Conservation (phyloP, 2,329 filamentous ascomycete species). For the Grosmannia serpens region DNA sequence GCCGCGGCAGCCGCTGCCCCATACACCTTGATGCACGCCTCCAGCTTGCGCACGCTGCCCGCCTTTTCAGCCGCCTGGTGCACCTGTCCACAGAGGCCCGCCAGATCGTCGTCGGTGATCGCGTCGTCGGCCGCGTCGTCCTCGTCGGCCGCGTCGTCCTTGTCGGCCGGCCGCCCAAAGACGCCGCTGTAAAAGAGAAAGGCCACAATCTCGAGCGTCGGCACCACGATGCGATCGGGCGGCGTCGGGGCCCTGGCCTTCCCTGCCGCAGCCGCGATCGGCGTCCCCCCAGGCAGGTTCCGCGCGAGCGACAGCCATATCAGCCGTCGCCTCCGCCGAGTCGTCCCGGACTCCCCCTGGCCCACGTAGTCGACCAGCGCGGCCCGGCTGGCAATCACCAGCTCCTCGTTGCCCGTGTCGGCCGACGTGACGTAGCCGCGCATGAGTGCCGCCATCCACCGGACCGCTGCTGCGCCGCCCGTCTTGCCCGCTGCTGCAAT, state of each 20-base stretch:
- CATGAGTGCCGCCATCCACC: conserved; percentile 43
- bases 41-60: conserved; percentile 68
- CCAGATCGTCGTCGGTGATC: conserved; percentile 29
- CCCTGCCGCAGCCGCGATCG: background rate
- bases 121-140: background rate
- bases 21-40: conserved; percentile 72
- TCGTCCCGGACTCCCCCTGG: conserved; percentile 8
- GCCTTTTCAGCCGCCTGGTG: conserved; percentile 78
- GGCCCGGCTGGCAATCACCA: conserved; percentile 56
- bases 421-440: conserved; percentile 62
- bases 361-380: conserved; percentile 47
- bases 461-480: conserved; percentile 12
- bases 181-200: conserved; percentile 60
- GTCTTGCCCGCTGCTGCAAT: conserved; percentile 20
- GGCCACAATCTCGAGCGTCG: conserved; percentile 63
- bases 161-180: conserved; percentile 17
- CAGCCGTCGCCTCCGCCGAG: conserved; percentile 26
- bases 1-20: conserved; percentile 45
- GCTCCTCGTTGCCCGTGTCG: conserved; percentile 65
- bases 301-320: conserved; percentile 32
- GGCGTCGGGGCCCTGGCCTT: conserved; percentile 31
- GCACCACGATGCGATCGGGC: conserved; percentile 59
- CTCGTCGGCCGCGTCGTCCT: background rate
- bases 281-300: conserved; percentile 33
- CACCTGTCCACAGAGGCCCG: conserved; percentile 53